A percentile compares a stretch with the other conserved stretches of the same genome.
phyloP scores from a whole-genome alignment of 2,329 filamentous ascomycete species.

The Neofusicoccum parvum region DNA sequence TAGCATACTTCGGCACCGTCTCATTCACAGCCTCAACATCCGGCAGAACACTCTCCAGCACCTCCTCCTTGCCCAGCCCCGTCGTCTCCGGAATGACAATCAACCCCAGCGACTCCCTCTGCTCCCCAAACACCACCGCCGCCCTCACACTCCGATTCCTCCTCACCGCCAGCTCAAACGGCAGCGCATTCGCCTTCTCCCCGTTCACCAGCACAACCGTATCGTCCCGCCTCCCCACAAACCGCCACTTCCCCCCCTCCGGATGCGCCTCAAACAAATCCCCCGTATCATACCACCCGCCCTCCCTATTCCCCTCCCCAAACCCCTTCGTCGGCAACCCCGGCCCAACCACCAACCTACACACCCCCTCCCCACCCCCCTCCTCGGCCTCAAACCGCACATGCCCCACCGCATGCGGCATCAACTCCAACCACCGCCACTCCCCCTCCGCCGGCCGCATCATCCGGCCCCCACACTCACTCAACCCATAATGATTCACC shows the following conservation, averaged over 20 bases:
- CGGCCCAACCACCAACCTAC: neutral
- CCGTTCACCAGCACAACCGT: conserved; percentile 52
- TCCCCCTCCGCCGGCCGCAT: conserved; percentile 57
- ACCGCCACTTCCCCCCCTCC: conserved; percentile 48
- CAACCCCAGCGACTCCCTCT: conserved; percentile 55
- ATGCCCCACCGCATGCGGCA: conserved; percentile 44
- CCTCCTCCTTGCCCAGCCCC: conserved; percentile 46
- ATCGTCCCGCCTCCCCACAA: conserved; percentile 50
- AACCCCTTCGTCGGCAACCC: neutral
- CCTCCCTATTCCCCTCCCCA: conserved; percentile 24
- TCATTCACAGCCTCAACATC: conserved; percentile 55
- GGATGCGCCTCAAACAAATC: conserved; percentile 52
- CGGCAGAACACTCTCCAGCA: conserved; percentile 53
- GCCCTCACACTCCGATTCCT: conserved; percentile 57
- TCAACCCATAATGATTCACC: conserved; percentile 60
- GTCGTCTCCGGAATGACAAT: conserved; percentile 54
- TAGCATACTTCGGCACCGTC: conserved; percentile 54
- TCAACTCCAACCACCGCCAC: conserved; percentile 61
- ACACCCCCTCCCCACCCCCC: neutral
- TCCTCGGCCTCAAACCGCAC: conserved; percentile 30
- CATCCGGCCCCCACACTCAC: conserved; percentile 61
- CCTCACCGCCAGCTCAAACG: conserved; percentile 57
- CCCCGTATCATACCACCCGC: conserved; percentile 37
- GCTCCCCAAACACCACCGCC: conserved; percentile 60
- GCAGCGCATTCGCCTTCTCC: conserved; percentile 53